Percentiles rank a stretch among this genome's conserved stretches.
These are phyloP conservation scores for Penicillium verhagenii DNA, from an alignment of 495 filamentous ascomycete species.

Conservation along the genomic window DNA sequence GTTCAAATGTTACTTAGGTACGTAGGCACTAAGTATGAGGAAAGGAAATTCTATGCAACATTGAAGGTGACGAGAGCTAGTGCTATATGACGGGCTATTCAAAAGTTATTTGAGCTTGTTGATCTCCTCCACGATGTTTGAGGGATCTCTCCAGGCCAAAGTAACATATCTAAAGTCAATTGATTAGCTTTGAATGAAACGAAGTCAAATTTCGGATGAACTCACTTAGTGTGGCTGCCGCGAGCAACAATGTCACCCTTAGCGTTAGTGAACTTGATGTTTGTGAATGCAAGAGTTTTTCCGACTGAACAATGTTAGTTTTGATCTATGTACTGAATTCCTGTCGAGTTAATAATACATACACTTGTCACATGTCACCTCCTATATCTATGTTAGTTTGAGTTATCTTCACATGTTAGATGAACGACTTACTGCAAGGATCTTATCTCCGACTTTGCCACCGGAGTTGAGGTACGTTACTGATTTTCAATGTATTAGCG, in stretches of 20 bases:
- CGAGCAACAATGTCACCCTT: constrained; percentile 77
- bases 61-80: too few species aligned
- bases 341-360: too few species aligned
- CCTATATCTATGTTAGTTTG: constrained; percentile 38
- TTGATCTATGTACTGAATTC: too few species aligned
- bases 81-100: not conserved
- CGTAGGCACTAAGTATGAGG: too few species aligned
- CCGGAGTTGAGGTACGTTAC: constrained; percentile 90
- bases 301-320: constrained; percentile 59
- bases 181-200: constrained; percentile 2
- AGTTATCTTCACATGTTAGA: not conserved
- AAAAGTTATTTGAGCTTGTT: constrained; percentile 18
- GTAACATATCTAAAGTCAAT: constrained; percentile 50
- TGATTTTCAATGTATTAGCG: constrained; percentile 28
- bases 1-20: too few species aligned
- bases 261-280: constrained; percentile 72
- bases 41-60: not conserved
- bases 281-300: constrained; percentile 88
- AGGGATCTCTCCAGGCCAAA: constrained; percentile 57
- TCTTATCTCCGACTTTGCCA: constrained; percentile 74
- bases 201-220: constrained; percentile 2
- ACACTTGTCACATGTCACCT: constrained; percentile 86
- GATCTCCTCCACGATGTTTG: constrained; percentile 57
- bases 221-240: constrained; percentile 95
- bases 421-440: constrained; percentile 54